These are phyloP conservation scores for Geosiphon pyriformis DNA, from an alignment of 192 early-diverging fungal species.

Conservation along the genomic window DNA sequence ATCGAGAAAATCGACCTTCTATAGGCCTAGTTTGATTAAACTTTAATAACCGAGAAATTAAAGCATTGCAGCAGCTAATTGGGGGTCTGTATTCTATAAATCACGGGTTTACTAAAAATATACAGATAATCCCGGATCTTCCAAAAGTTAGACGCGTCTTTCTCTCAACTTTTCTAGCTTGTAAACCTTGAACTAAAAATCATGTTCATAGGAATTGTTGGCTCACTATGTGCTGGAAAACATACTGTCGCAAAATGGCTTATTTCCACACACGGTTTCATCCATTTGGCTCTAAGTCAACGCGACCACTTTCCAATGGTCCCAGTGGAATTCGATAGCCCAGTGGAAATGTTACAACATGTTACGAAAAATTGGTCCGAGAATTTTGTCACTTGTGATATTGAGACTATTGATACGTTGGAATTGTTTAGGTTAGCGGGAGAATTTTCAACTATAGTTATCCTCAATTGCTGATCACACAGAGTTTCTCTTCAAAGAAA, in stretches of 20 bases:
- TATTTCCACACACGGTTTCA: slow-evolving; percentile 45
- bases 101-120: too few relatives aligned
- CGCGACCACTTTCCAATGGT: neutral
- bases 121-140: too few relatives aligned
- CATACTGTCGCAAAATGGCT: slow-evolving; percentile 57
- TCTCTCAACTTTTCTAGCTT: too few relatives aligned
- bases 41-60: too few relatives aligned
- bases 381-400: slow-evolving; percentile 67
- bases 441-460: neutral
- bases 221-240: slow-evolving; percentile 63
- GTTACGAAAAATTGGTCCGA: slow-evolving; percentile 73
- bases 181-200: too few relatives aligned
- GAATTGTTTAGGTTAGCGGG: slow-evolving; percentile 48
- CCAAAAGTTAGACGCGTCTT: too few relatives aligned
- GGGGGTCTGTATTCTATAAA: too few relatives aligned
- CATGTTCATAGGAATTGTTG: slow-evolving; percentile 75
- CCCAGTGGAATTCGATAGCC: slow-evolving; percentile 41
- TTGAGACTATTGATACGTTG: slow-evolving; percentile 51
- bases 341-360: slow-evolving; percentile 55
- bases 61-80: too few relatives aligned
- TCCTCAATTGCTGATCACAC: neutral
- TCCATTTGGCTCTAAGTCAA: slow-evolving; percentile 29
- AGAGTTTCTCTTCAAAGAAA: neutral
- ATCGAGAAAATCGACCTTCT: too few relatives aligned
- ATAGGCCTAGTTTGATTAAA: too few relatives aligned